Evolutionary conservation across 2,329 filamentous ascomycete genomes (phyloP).

Genomic region (Westerdykella aurantiaca): DNA sequence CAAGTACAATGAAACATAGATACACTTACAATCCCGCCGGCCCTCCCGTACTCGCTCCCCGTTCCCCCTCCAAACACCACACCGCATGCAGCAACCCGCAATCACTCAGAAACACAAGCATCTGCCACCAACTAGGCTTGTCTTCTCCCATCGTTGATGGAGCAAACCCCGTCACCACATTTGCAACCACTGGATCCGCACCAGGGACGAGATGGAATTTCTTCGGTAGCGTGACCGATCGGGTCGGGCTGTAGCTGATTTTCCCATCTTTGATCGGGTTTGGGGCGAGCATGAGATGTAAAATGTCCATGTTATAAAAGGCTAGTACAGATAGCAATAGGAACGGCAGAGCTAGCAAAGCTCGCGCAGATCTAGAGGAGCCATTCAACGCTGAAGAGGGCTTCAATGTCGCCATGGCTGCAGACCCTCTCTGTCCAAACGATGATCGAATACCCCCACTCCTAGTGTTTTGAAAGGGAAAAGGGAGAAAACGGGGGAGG

Average conservation of each 20-base stretch:
- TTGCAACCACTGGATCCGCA: conserved; percentile 7
- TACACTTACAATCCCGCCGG: conserved; percentile 6
- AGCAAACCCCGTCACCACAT: conserved; percentile 12
- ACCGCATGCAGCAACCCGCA: conserved; percentile 7
- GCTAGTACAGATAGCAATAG: conserved; percentile 3
- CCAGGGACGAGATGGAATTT: conserved; percentile 8
- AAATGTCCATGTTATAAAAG: conserved; percentile 9
- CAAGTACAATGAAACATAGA: neutral
- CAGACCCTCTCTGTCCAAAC: no score
- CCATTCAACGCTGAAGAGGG: no score
- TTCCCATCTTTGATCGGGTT: conserved; percentile 4
- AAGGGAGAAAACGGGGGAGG: no score
- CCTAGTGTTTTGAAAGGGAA: no score
- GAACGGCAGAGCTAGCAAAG: conserved; percentile 4
- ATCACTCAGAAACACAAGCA: conserved; percentile 9
- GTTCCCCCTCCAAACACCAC: conserved; percentile 5
- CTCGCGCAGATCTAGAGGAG: neutral
- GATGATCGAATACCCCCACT: no score
- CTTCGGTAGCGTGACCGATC: conserved; percentile 6
- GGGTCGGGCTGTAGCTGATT: conserved; percentile 3
- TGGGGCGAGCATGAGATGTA: conserved; percentile 5
- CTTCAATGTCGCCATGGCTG: no score
- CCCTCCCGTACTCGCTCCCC: conserved; percentile 1
- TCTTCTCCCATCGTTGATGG: conserved; percentile 10
- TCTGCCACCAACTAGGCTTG: conserved; percentile 10